Conservation (phyloP, 495 filamentous ascomycete species). For the Xylaria flabelliformis region DNA sequence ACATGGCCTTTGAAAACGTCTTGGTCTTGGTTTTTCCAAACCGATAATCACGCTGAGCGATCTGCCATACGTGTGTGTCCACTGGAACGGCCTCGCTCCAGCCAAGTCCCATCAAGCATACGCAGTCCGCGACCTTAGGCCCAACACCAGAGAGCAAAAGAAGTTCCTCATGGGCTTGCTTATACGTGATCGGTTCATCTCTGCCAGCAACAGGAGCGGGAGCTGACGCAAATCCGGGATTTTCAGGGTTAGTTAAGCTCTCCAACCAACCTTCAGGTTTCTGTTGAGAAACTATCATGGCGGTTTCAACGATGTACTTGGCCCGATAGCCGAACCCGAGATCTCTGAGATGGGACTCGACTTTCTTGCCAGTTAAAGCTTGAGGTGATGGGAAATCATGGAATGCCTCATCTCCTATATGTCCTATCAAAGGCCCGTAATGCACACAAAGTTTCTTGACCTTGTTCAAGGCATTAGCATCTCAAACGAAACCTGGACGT, state of each 20-base stretch:
- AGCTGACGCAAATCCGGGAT: slow-evolving; percentile 53
- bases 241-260: slow-evolving; percentile 76
- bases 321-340: slow-evolving; percentile 96
- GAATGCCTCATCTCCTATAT: slow-evolving; percentile 72
- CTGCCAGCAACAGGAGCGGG: neutral
- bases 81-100: slow-evolving; percentile 95
- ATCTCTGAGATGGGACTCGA: slow-evolving; percentile 78
- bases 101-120: slow-evolving; percentile 95
- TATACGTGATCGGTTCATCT: slow-evolving; percentile 58
- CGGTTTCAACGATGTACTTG: slow-evolving; percentile 87
- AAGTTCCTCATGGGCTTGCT: slow-evolving; percentile 79
- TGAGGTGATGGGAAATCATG: slow-evolving; percentile 86
- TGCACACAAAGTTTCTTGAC: slow-evolving; percentile 86
- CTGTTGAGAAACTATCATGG: slow-evolving; percentile 71
- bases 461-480: slow-evolving; percentile 44
- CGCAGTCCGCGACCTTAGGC: slow-evolving; percentile 96
- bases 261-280: slow-evolving; percentile 77
- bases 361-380: slow-evolving; percentile 67
- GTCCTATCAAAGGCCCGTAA: slow-evolving; percentile 79
- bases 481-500: neutral
- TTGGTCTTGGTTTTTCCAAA: slow-evolving; percentile 86
- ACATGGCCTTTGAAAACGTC: slow-evolving; percentile 84
- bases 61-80: slow-evolving; percentile 99
- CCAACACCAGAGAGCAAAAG: slow-evolving; percentile 84
- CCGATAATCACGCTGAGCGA: slow-evolving; percentile 92